Base-by-base conservation (phyloP, 2,329 filamentous ascomycete genomes). In the Cladophialophora psammophila region DNA sequence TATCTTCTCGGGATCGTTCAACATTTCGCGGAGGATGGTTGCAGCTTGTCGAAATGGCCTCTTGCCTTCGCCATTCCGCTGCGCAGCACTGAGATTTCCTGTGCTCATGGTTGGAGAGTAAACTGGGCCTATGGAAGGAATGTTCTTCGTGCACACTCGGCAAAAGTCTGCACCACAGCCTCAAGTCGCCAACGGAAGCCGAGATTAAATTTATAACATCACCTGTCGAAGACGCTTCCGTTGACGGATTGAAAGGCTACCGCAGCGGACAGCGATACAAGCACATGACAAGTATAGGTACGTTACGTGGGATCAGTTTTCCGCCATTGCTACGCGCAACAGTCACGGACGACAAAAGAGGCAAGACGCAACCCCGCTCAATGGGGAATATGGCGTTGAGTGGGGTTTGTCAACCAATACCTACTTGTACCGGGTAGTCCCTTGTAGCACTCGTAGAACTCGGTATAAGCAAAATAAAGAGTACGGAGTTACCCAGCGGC, bases 11-110 rank as follows among this genome's bases (percentile, higher is more conserved):
- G 48, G 48, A 26, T 63, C 60, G 34, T 32, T 56, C 4, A 63
- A 26, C 53, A 55, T 55, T 4, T 56, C 50, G 18, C 60, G 60
- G 10, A 63, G 60, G 15, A 55, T 63, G 9, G 60, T 20, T 32
- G 60, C 60, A 13, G 60, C 58, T 38, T 42, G 32, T 52, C 45
- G 58, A 7, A 26, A 50, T 18, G 42, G 58, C 6, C 31, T 52
- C 12, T 58, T 58, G 55, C 53, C 35, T 10, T 55, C 53, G 18
- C 45, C 45, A 5, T 26, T 50, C 18, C 26, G 45, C 18, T 10
- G 18, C 3, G 18, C 20, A 6, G 18, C 26, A 26, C 26, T 26
- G 26, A 3, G 26, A 26, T 26, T 50, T 26, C 45, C 18, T 10
- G 40, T 26, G 5, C 18, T 12, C 45, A 50, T 50, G n/a, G n/a